These are phyloP conservation scores for Xylaria telfairii DNA, from an alignment of 495 filamentous ascomycete species.

Conservation along the genomic window DNA sequence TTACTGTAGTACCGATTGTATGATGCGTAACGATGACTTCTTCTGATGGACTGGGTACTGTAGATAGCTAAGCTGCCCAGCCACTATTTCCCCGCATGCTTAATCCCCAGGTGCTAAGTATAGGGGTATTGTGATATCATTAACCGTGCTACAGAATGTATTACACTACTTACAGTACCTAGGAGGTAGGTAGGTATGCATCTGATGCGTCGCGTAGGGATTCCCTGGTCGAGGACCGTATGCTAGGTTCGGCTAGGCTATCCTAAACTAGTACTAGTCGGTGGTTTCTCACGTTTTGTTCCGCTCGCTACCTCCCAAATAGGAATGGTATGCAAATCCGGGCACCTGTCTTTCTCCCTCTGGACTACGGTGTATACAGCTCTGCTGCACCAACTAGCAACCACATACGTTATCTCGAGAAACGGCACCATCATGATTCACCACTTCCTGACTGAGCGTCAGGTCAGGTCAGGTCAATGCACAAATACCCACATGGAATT, in stretches of 20 bases:
- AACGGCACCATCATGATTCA: neutral
- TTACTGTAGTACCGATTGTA: neutral
- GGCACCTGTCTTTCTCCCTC: neutral
- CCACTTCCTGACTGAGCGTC: neutral
- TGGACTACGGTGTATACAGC: no score
- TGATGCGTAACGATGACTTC: neutral
- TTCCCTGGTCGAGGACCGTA: neutral
- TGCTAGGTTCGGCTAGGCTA: conserved; percentile 1
- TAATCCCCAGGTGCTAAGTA: conserved; percentile 1
- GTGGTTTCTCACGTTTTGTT: conserved; percentile 1
- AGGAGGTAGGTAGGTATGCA: no score
- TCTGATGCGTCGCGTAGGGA: conserved; percentile 5
- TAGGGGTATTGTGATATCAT: neutral
- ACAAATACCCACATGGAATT: neutral
- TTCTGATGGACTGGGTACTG: no score
- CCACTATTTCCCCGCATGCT: neutral
- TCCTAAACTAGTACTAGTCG: neutral
- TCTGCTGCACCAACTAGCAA: no score
- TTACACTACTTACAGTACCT: no score
- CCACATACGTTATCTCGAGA: no score
- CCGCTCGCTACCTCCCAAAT: neutral
- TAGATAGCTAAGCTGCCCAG: neutral
- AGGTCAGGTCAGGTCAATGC: neutral
- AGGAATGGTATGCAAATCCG: neutral
- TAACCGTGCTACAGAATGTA: neutral